Conservation (phyloP, 768 basidiomycete species). For the Termitomyces sp. region DNA sequence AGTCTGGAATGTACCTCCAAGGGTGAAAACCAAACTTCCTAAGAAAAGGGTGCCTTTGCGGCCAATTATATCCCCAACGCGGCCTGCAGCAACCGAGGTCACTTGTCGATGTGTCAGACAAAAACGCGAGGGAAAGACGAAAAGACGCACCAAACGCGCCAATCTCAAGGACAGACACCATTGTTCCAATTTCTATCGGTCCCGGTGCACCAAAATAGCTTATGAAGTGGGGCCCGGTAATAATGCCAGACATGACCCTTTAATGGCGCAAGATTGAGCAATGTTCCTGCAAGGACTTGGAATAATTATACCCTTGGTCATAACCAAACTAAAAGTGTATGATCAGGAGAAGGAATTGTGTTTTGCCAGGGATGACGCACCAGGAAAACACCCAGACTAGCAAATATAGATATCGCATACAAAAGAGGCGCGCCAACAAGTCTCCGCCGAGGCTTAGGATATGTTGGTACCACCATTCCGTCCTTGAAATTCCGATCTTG, state of each 20-base stretch:
- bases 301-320: conserved; percentile 61
- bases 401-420: conserved; percentile 70
- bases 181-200: conserved; percentile 68
- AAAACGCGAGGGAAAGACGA: background rate
- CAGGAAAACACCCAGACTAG: conserved; percentile 74
- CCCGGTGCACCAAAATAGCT: conserved; percentile 72
- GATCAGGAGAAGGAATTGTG: conserved; percentile 7
- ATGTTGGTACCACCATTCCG: conserved; percentile 22
- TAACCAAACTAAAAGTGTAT: conserved; percentile 56
- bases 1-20: conserved; percentile 86
- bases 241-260: conserved; percentile 83
- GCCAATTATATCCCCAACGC: conserved; percentile 84
- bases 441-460: conserved; percentile 34
- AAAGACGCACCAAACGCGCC: conserved; percentile 69
- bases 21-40: conserved; percentile 79
- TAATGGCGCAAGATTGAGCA: background rate
- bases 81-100: conserved; percentile 88
- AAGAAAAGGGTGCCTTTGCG: conserved; percentile 79
- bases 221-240: conserved; percentile 77
- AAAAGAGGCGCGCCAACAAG: conserved; percentile 69
- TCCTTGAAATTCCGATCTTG: background rate
- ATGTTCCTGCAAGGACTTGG: background rate
- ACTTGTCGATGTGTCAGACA: conserved; percentile 38
- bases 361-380: conserved; percentile 34
- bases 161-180: conserved; percentile 89